Evolutionary conservation across 345 rosid genomes (phyloP), one percentile per base, ranked within the genome.

Genomic region (Reutealis trisperma): DNA sequence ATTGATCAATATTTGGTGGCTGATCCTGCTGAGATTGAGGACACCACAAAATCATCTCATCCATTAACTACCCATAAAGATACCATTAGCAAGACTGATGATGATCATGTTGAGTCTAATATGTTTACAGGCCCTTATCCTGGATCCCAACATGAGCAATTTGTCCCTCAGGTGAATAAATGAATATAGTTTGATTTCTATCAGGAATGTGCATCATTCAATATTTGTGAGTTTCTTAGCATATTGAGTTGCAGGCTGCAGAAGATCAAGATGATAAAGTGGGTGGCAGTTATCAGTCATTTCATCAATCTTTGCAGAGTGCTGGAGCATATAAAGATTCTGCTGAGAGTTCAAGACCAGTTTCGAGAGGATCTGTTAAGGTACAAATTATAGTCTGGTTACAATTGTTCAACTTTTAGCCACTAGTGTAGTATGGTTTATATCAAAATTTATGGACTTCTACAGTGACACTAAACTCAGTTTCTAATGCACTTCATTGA

Each of bases 1-100:
- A 57, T 78, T 63, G 86, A 81, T 24, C 78, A 81, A 15, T 82
- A 75, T 63, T 67, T 73, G 63, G 68, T 73, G 63, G 64, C 73
- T 59, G 79, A 77, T 75, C 73, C 72, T 63, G n/a, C 67, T 2
- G 82, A 68, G 49, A 64, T 42, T n/a, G 86, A 73, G 18, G 75
- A 9, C 49, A 18, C 62, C 55, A 32, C 63, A 45, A 67, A 24
- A 24, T 25, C 80, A 57, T 67, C 54, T 44, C 18, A 30, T 30
- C 66, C 42, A 16, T 72, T 78, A 47, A 55, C 42, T 63, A 19
- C 41, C 64, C 64, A 72, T 21, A 4, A 45, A 6, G 52, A 57
- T 61, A 34, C 54, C 63, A 63, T 55, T 24, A n/a, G 8, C 57
- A 24, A 60, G 66, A 62, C 41, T 37, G 41, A 61, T 67, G 18